Evolutionary conservation across 495 filamentous ascomycete species (phyloP), one percentile per base, ranked within the genome.

Genomic region (Podospora pseudopauciseta): DNA sequence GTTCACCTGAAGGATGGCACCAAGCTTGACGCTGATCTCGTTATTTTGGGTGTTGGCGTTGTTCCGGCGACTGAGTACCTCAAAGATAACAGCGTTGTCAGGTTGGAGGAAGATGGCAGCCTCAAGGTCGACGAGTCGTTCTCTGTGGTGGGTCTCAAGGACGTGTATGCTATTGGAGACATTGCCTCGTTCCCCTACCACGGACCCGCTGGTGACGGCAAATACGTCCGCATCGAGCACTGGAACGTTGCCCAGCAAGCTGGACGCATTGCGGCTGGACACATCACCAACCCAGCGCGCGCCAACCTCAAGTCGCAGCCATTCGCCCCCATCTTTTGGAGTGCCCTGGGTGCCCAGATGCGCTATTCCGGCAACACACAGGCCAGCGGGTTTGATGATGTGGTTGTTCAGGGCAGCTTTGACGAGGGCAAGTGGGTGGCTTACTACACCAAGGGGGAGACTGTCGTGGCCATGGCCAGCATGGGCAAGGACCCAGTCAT

Each of bases 191-290:
- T 92, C 74, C 94, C 94, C 0, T 99, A 97, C 80, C 86, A 92
- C 76, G 94, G 94, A 2, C 94, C 94, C 0, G 92, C 92, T n/a
- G 86, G 90, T 2, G 80, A 89, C 68, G 90, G 92, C 65, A 83
- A 81, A 4, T 82, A 82, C 28, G 86, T 82, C 5, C 81, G 92
- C 66, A 97, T 97, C 77, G 96, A 99, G 82, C 95, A 99, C 77
- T 99, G 94, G 94, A 93, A 97, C 77, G 95, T 99, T 2, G 95
- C 95, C 3, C 95, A 98, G 78, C 97, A 97, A 71, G 81, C 90
- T 4, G 95, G 95, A 4, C 90, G 94, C 19, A 81, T 83, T 26
- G 95, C 88, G 5, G 95, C 92, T 4, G 79, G 81, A 65, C 84
- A 90, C 68, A 97, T 99, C 66, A 82, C 86, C 49, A 85, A 89